Evolutionary conservation across 2,329 filamentous ascomycete species (phyloP), one percentile per base, ranked within the genome.

Genomic region (Pseudogymnoascus sp.): DNA sequence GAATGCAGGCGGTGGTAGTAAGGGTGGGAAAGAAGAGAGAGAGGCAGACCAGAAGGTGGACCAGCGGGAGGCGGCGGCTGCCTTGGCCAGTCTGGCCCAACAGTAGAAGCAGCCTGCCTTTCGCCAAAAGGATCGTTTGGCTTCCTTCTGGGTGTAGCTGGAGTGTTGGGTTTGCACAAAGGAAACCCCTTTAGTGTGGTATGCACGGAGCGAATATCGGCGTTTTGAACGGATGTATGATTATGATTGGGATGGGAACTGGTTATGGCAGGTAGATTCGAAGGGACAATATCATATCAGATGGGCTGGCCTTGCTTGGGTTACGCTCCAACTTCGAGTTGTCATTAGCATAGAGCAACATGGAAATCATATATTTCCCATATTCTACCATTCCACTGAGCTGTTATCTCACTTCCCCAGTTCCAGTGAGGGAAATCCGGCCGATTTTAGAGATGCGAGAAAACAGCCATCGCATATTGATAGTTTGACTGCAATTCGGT

Each of bases 11-110:
- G 34, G 46, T 53, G 46, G 46, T 28, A 5, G 14, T 49, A 49
- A 9, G 23, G 43, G 46, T 56, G 46, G n/a, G 3, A 25, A 3
- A 56, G 49, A 56, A 36, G 49, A 56, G 49, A 56, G 9, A 21
- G 49, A 56, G 49, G 49, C 49, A 4, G 49, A 56, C 3, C 28
- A 56, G 49, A 56, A 56, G 49, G 49, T 56, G 5, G 49, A 56
- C 5, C 49, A 56, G 11, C 25, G 25, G 16, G 49, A 56, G 16
- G 49, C 49, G 49, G 49, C 49, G 8, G 49, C 49, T 36, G 49
- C 49, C 49, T 21, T 56, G 49, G 49, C 49, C 49, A 56, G 49
- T 36, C 16, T 56, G 49, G 49, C 49, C 49, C 49, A 56, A 14
- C 49, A 56, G 49, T 34, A 56, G 28, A 16, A 34, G 28, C 49